Evolutionary conservation across 495 filamentous ascomycete species (phyloP).

Genomic region (Aspergillus incahuasiensis): DNA sequence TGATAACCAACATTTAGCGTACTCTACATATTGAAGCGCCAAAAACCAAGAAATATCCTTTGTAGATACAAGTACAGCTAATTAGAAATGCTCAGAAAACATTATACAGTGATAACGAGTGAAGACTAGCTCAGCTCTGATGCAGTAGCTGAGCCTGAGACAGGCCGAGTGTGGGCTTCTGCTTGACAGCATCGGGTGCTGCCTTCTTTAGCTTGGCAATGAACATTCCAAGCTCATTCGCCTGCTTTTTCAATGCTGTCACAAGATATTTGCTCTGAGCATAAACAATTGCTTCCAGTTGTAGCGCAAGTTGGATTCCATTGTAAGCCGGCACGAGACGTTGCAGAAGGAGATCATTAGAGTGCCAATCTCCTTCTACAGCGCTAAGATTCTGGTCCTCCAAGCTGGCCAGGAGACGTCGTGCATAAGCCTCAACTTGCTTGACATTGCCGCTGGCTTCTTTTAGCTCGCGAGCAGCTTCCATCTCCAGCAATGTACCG

Average conservation of each 20-base stretch:
- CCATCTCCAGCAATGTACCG: conserved; percentile 42
- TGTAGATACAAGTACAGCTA: conserved; percentile 20
- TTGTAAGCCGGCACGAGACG: conserved; percentile 30
- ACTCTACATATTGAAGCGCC: background rate
- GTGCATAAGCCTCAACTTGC: conserved; percentile 34
- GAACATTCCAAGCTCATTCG: conserved; percentile 17
- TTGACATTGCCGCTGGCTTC: conserved; percentile 28
- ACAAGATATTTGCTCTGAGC: conserved; percentile 10
- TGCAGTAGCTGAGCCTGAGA: conserved; percentile 14
- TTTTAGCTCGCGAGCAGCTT: conserved; percentile 33
- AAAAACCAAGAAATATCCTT: conserved; percentile 15
- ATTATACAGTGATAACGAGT: conserved; percentile 20
- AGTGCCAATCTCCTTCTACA: conserved; percentile 11
- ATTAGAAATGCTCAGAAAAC: conserved; percentile 11
- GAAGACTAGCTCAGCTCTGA: background rate
- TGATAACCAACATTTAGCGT: conserved; percentile 10
- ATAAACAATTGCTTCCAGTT: conserved; percentile 17
- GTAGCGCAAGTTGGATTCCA: conserved; percentile 25
- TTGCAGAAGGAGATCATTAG: conserved; percentile 22
- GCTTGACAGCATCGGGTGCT: conserved; percentile 17
- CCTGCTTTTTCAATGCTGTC: conserved; percentile 16
- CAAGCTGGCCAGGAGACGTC: conserved; percentile 33
- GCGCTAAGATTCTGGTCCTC: conserved; percentile 16
- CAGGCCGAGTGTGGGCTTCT: conserved; percentile 17
- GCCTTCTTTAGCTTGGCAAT: conserved; percentile 20